Evolutionary conservation across 2,329 filamentous ascomycete species (phyloP), one percentile per base, ranked within the genome.

Genomic region (Biscogniauxia sp.): DNA sequence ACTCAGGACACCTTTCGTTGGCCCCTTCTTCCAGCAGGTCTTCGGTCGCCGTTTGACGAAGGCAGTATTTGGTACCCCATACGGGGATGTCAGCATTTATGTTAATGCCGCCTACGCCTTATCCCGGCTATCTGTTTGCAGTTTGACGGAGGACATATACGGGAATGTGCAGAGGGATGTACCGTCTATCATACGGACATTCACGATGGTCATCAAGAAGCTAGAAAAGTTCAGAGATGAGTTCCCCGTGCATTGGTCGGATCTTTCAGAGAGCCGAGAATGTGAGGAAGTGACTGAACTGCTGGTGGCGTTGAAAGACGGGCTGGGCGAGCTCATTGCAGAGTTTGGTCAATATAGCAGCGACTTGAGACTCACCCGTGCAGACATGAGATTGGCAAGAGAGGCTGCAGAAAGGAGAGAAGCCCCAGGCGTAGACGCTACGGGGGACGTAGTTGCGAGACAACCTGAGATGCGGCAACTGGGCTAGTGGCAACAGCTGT

Each of bases 111-210:
- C 88, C n/a, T 86, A 87, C 61, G 84, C 89, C 0, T 77, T 95
- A 49, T 86, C 85, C 13, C 82, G 84, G 55, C 81, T 98, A 26
- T 84, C 91, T 0, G 83, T 92, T 3, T 84, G 84, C 63, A 94
- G 90, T 74, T 77, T 97, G 57, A 79, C 80, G 3, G 93, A 98
- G 74, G 94, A 98, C 73, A 83, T 84, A 53, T 95, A 88, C 71
- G 94, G 94, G 15, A 90, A 91, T 67, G 94, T 96, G n/a, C 89
- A 96, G 66, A 82, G 87, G 51, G 91, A 95, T 65, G 87, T 98
- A 1, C 86, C 90, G 0, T 78, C 77, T 54, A 88, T 96, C 59
- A 85, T 97, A 55, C 85, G 89, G 53, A 85, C 87, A 1, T 85
- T 96, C 62, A 93, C 91, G 0, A 68, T 74, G 0, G 87, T 90